These are phyloP conservation scores for Catharanthus roseus DNA, from an alignment of 257 asterid species.

Conservation along the genomic window DNA sequence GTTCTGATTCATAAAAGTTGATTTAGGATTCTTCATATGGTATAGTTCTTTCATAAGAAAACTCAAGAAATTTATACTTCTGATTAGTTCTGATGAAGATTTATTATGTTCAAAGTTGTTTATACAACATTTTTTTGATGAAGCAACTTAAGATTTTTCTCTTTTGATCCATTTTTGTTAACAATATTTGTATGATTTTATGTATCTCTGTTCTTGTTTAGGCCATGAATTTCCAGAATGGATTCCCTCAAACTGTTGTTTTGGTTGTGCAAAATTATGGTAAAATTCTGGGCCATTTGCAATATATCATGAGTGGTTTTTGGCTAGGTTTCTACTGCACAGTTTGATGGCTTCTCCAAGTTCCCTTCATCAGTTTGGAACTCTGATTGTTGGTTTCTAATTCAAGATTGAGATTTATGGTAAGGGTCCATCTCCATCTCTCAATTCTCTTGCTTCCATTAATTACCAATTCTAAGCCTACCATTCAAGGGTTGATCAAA, in stretches of 20 bases:
- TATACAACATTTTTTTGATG: background rate
- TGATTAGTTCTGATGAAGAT: background rate
- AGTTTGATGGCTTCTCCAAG: background rate
- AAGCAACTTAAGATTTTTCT: background rate
- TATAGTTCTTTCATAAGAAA: background rate
- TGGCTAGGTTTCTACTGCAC: background rate
- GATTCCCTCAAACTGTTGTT: no score
- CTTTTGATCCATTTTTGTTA: no score
- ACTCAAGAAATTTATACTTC: background rate
- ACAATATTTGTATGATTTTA: background rate
- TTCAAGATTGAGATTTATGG: no score
- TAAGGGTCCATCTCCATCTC: background rate
- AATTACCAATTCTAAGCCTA: slow-evolving; percentile 30
- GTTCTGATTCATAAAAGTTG: slow-evolving; percentile 1
- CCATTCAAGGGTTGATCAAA: slow-evolving; percentile 41
- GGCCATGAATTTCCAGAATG: background rate
- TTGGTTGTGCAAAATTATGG: no score
- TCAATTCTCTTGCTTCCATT: background rate
- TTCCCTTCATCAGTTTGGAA: background rate
- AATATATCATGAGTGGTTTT: slow-evolving; percentile 1
- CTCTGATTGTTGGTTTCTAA: background rate
- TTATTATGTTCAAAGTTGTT: no score
- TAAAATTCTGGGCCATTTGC: no score
- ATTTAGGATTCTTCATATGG: background rate
- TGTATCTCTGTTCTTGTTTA: background rate